These are phyloP conservation scores for Lasiodiplodia theobromae DNA, from an alignment of 2,329 filamentous ascomycete species.

Conservation along the genomic window DNA sequence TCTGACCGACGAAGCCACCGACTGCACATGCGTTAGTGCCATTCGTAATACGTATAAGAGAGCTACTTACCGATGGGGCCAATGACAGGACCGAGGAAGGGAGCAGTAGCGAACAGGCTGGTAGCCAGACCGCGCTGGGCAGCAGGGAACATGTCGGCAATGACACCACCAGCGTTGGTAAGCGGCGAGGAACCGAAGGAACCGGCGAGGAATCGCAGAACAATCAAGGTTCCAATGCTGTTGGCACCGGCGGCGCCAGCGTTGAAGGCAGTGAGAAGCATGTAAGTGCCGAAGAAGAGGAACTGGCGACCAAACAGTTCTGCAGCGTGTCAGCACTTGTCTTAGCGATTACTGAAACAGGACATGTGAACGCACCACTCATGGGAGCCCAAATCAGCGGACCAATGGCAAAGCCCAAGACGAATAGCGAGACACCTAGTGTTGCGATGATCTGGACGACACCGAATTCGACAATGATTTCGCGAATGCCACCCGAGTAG, in stretches of 20 bases:
- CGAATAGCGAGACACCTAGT: slow-evolving; percentile 70
- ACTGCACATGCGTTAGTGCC: neutral
- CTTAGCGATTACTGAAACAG: neutral
- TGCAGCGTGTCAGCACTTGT: slow-evolving; percentile 21
- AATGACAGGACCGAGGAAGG: slow-evolving; percentile 35
- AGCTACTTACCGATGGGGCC: slow-evolving; percentile 32
- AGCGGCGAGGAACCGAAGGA: slow-evolving; percentile 53
- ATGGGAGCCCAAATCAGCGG: slow-evolving; percentile 70
- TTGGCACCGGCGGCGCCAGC: slow-evolving; percentile 52
- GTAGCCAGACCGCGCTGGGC: slow-evolving; percentile 35
- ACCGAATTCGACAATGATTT: slow-evolving; percentile 64
- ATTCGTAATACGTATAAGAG: too few relatives aligned
- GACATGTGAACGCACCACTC: slow-evolving; percentile 28
- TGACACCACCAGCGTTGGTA: slow-evolving; percentile 56
- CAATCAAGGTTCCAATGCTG: slow-evolving; percentile 53
- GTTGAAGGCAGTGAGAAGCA: slow-evolving; percentile 49
- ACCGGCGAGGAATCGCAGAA: slow-evolving; percentile 56
- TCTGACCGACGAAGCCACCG: slow-evolving; percentile 35
- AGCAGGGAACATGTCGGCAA: slow-evolving; percentile 55
- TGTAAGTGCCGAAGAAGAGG: slow-evolving; percentile 47
- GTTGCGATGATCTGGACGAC: slow-evolving; percentile 62
- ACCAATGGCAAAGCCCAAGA: slow-evolving; percentile 64
- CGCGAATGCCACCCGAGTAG: slow-evolving; percentile 64
- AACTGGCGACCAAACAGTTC: slow-evolving; percentile 64
- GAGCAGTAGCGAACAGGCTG: slow-evolving; percentile 33